Evolutionary conservation across 2,329 filamentous ascomycete genomes (phyloP).

Genomic region (Cordyceps cicadae): DNA sequence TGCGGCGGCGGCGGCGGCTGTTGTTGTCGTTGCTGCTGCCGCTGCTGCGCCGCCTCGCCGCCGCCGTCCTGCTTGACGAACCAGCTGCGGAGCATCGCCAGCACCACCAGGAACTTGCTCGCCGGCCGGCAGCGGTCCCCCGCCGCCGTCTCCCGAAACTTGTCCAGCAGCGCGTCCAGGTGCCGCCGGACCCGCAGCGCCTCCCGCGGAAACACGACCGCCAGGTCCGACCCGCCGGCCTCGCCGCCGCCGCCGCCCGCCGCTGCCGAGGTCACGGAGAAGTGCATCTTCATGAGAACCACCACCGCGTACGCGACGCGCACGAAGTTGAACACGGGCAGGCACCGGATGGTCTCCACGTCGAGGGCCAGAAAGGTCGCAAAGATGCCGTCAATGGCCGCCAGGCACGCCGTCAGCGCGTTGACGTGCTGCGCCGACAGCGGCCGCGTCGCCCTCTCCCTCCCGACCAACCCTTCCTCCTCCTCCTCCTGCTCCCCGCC

Average conservation of each 20-base stretch:
- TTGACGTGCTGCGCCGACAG: slow-evolving; percentile 50
- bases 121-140: slow-evolving; percentile 57
- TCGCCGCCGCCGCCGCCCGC: no score
- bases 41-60: slow-evolving; percentile 1
- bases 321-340: slow-evolving; percentile 65
- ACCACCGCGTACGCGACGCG: slow-evolving; percentile 64
- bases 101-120: slow-evolving; percentile 61
- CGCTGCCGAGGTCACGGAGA: slow-evolving; percentile 52
- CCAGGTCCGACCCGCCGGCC: slow-evolving; percentile 47
- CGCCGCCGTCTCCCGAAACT: slow-evolving; percentile 56
- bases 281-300: slow-evolving; percentile 66
- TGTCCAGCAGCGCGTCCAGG: slow-evolving; percentile 60
- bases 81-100: slow-evolving; percentile 64
- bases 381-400: slow-evolving; percentile 58
- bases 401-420: slow-evolving; percentile 58
- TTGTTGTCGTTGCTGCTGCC: neutral
- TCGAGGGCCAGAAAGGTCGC: slow-evolving; percentile 57
- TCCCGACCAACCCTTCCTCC: slow-evolving; percentile 30
- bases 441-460: slow-evolving; percentile 23
- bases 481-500: slow-evolving; percentile 37
- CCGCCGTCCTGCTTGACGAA: slow-evolving; percentile 43
- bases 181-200: slow-evolving; percentile 58
- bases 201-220: slow-evolving; percentile 59
- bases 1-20: slow-evolving; percentile 13
- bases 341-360: slow-evolving; percentile 47